phyloP scores from a whole-genome alignment of 257 asterid genomes.

The Solanum piurae region DNA sequence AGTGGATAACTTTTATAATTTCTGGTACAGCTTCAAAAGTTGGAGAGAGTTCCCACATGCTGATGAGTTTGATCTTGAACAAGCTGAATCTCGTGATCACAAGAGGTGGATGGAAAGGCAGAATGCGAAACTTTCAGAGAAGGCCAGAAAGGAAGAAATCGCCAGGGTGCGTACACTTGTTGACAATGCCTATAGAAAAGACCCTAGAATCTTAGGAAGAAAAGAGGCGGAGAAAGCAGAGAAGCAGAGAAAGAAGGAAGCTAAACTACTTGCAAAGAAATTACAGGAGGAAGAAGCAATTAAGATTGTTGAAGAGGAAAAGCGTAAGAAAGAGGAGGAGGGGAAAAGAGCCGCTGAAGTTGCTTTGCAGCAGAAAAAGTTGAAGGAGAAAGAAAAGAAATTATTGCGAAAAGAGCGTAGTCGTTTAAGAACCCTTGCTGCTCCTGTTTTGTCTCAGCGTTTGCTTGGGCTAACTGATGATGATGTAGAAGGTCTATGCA shows the following conservation, averaged over 20 bases:
- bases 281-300: slow-evolving; percentile 80
- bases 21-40: slow-evolving; percentile 88
- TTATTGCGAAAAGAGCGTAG: slow-evolving; percentile 75
- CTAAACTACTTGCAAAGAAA: slow-evolving; percentile 73
- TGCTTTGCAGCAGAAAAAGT: slow-evolving; percentile 63
- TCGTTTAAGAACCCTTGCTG: slow-evolving; percentile 67
- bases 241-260: slow-evolving; percentile 85
- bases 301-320: slow-evolving; percentile 72
- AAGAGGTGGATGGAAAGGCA: slow-evolving; percentile 98
- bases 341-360: slow-evolving; percentile 77
- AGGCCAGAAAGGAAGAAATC: slow-evolving; percentile 83
- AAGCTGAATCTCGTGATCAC: slow-evolving; percentile 95
- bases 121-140: slow-evolving; percentile 85
- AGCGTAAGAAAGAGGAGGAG: slow-evolving; percentile 61
- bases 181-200: slow-evolving; percentile 84
- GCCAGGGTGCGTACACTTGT: slow-evolving; percentile 77
- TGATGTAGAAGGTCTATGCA: slow-evolving; percentile 62
- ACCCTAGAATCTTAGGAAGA: slow-evolving; percentile 72
- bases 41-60: slow-evolving; percentile 99
- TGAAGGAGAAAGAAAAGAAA: slow-evolving; percentile 78
- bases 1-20: slow-evolving; percentile 74
- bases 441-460: slow-evolving; percentile 35
- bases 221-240: slow-evolving; percentile 79
- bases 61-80: slow-evolving; percentile 91
- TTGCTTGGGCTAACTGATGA: slow-evolving; percentile 46